These are phyloP conservation scores for Amphibolis antarctica DNA, from an alignment of 106 monocot genomes.

Conservation along the genomic window DNA sequence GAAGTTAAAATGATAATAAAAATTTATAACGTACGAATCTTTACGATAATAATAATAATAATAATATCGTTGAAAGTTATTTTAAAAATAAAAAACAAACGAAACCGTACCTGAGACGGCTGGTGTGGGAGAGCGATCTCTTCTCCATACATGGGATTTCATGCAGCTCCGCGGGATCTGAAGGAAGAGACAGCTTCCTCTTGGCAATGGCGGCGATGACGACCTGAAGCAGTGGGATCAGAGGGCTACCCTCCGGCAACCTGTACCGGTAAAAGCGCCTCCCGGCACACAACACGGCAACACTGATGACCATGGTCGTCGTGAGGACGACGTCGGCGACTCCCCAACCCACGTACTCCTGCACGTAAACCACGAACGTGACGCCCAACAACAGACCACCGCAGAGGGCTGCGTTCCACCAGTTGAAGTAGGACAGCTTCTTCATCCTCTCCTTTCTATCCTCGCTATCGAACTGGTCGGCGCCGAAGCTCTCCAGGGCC, in stretches of 20 bases:
- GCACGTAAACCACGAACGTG: conserved; percentile 42
- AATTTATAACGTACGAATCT: no score
- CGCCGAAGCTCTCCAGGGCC: conserved; percentile 74
- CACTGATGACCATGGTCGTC: conserved; percentile 23
- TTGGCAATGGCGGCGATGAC: conserved; percentile 41
- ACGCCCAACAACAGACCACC: conserved; percentile 44
- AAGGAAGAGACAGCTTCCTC: conserved; percentile 28
- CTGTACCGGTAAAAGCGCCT: conserved; percentile 40
- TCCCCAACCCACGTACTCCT: conserved; percentile 55
- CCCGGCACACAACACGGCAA: conserved; percentile 36
- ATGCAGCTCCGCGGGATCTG: conserved; percentile 30
- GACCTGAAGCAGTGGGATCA: conserved; percentile 48
- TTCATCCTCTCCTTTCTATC: conserved; percentile 35
- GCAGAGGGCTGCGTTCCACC: conserved; percentile 72
- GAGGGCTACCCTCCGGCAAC: conserved; percentile 35
- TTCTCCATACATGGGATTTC: conserved; percentile 27
- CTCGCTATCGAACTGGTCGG: conserved; percentile 73
- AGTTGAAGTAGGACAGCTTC: conserved; percentile 93
- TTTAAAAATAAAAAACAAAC: not conserved
- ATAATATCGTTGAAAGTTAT: no score
- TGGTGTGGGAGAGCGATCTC: conserved; percentile 39
- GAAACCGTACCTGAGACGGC: conserved; percentile 29
- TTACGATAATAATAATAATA: no score
- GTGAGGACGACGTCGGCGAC: conserved; percentile 29
- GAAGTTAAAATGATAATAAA: no score